These are phyloP conservation scores for Aspergillus quadrilineatus DNA, from an alignment of 2,329 filamentous ascomycete genomes.

Conservation along the genomic window DNA sequence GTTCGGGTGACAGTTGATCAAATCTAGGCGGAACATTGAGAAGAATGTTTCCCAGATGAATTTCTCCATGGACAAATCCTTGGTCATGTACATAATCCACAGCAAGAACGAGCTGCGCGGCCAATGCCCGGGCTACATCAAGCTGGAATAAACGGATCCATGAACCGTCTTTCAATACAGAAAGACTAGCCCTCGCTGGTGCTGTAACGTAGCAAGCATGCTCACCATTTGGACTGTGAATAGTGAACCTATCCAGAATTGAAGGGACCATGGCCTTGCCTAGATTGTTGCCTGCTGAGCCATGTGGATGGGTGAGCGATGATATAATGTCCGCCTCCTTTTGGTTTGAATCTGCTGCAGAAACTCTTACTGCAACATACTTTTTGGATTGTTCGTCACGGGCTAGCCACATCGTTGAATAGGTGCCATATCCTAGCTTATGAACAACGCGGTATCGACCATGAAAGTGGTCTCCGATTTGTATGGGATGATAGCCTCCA, in stretches of 20 bases:
- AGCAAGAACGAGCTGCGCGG: conserved; percentile 31
- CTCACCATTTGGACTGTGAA: conserved; percentile 26
- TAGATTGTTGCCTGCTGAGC: not conserved
- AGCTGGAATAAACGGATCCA: conserved; percentile 26
- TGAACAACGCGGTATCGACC: conserved; percentile 37
- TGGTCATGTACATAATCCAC: conserved; percentile 23
- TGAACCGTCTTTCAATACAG: conserved; percentile 20
- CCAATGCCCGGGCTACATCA: conserved; percentile 24
- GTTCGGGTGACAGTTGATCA: not conserved
- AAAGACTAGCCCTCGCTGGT: conserved; percentile 22
- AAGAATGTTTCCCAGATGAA: conserved; percentile 7
- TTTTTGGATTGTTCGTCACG: conserved; percentile 21
- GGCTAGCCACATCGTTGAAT: conserved; percentile 35
- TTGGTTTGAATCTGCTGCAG: conserved; percentile 21
- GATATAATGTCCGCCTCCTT: not conserved
- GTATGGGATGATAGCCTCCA: not conserved
- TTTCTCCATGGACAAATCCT: conserved; percentile 4
- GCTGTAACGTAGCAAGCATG: conserved; percentile 26
- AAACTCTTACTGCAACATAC: conserved; percentile 33
- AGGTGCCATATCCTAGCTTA: conserved; percentile 42
- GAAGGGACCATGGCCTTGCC: conserved; percentile 1
- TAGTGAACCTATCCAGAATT: conserved; percentile 22
- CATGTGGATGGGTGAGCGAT: not conserved
- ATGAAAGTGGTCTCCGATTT: not conserved
- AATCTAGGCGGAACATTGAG: not conserved